Conservation (phyloP, 148 eudicot species). For the Silene latifolia region DNA sequence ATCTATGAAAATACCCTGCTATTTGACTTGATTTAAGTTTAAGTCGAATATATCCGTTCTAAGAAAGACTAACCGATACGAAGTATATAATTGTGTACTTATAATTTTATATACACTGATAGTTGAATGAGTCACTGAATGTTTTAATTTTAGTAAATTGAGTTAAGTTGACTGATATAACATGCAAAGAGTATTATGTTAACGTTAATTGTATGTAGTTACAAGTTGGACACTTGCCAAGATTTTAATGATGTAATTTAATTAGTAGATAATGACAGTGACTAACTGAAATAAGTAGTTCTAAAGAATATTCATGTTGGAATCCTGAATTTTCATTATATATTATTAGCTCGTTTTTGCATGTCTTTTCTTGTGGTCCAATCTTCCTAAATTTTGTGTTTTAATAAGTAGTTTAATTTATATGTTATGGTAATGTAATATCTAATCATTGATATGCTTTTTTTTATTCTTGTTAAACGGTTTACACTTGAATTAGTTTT, state of each 20-base stretch:
- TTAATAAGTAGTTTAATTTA: background rate
- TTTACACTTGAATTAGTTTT: no score
- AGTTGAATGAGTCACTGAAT: slow-evolving; percentile 11
- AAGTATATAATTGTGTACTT: no score
- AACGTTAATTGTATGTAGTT: background rate
- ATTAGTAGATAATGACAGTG: background rate
- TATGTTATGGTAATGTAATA: background rate
- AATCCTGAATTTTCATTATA: slow-evolving; percentile 2
- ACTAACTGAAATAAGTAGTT: background rate
- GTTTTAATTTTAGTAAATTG: background rate
- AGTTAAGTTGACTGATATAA: background rate
- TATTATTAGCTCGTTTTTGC: slow-evolving; percentile 29
- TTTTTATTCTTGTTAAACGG: slow-evolving; percentile 10
- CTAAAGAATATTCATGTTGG: slow-evolving; percentile 15
- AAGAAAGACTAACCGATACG: no score
- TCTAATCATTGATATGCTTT: slow-evolving; percentile 17
- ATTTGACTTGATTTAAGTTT: no score
- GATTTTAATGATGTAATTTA: background rate
- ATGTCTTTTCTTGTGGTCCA: slow-evolving; percentile 18
- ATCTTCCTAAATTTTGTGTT: background rate
- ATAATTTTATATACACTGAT: background rate
- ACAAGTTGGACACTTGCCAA: slow-evolving; percentile 18
- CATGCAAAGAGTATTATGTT: background rate
- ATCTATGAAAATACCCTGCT: no score
- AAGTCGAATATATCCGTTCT: no score